Percentiles rank a stretch among this genome's conserved stretches.
These are phyloP conservation scores for Aspergillus mulundensis DNA, from an alignment of 495 filamentous ascomycete species.

Conservation along the genomic window DNA sequence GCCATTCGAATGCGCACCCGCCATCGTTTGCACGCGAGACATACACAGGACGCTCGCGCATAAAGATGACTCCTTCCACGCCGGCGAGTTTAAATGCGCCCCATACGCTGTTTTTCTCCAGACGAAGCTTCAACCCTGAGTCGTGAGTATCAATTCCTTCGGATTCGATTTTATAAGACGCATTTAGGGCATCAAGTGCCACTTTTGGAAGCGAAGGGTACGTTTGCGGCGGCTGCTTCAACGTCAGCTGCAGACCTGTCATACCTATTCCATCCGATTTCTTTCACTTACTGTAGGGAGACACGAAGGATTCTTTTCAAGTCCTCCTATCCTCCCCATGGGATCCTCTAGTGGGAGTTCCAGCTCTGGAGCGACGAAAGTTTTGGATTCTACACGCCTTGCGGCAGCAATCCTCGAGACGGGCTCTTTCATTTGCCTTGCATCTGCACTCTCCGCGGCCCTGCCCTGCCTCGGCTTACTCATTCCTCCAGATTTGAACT, in stretches of 20 bases:
- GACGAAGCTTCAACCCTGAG: constrained; percentile 10
- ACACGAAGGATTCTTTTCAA: too few species aligned
- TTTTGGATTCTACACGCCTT: background rate
- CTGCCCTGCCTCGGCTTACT: background rate
- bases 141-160: background rate
- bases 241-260: background rate
- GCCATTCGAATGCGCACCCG: constrained; percentile 8
- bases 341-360: too few species aligned
- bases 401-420: background rate
- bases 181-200: constrained; percentile 4
- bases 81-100: constrained; percentile 12
- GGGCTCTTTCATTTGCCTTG: background rate
- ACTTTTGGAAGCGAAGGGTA: background rate
- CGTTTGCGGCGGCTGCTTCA: background rate
- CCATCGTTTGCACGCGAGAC: background rate
- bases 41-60: constrained; percentile 5
- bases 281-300: too few species aligned
- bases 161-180: constrained; percentile 10
- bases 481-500: background rate
- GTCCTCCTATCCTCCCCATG: too few species aligned
- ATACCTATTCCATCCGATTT: too few species aligned
- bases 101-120: constrained; percentile 5
- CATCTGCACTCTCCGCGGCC: background rate
- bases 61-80: constrained; percentile 11
- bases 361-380: background rate